Conservation (phyloP, 2,329 filamentous ascomycete species). For the Cladosporium halotolerans region DNA sequence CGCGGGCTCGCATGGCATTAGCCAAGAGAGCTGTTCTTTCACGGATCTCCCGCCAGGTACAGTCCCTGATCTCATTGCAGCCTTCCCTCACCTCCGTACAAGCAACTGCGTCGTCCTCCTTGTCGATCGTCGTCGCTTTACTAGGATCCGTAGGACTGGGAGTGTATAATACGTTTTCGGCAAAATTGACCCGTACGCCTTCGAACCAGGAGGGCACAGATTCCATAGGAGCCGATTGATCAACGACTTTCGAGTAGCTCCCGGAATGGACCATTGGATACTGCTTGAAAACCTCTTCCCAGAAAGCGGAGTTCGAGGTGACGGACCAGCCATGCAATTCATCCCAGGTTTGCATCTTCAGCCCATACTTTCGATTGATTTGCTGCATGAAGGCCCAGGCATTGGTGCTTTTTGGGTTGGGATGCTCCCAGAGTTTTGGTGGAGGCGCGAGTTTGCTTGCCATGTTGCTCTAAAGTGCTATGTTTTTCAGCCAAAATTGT, state of each 20-base stretch:
- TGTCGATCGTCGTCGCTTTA: constrained; percentile 49
- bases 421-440: constrained; percentile 43
- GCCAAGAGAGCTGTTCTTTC: constrained; percentile 52
- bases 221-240: constrained; percentile 64
- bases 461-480: constrained; percentile 10
- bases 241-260: constrained; percentile 48
- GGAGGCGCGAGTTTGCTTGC: constrained; percentile 23
- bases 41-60: constrained; percentile 65
- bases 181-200: constrained; percentile 67
- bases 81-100: constrained; percentile 69
- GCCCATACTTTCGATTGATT: constrained; percentile 52
- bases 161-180: constrained; percentile 71
- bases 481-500: background rate
- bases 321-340: constrained; percentile 68
- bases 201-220: constrained; percentile 70
- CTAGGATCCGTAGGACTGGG: constrained; percentile 37
- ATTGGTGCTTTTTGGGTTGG: constrained; percentile 40
- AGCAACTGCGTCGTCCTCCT: constrained; percentile 66
- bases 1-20: constrained; percentile 59
- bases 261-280: constrained; percentile 59
- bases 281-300: constrained; percentile 55
- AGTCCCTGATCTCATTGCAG: constrained; percentile 43
- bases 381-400: constrained; percentile 64
- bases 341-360: constrained; percentile 59
- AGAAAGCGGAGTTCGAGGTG: constrained; percentile 57